Conservation (phyloP, 2,329 filamentous ascomycete genomes). For the Trichoderma sp. region DNA sequence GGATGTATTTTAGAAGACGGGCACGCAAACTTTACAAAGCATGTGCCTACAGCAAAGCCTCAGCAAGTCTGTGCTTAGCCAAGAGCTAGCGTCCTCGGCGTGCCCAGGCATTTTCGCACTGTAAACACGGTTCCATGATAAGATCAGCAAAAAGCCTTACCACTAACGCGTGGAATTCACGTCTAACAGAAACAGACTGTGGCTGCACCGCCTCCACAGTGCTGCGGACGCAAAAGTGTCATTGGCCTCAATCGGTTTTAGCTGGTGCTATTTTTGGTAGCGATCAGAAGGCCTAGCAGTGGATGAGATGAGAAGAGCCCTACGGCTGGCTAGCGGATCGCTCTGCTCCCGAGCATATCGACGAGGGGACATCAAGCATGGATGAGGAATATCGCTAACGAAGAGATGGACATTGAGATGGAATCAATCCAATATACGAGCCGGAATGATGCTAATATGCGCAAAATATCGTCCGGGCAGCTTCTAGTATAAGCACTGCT, state of each 20-base stretch:
- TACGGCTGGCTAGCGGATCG: conserved; percentile 18
- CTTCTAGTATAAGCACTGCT: background rate
- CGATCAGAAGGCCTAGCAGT: conserved; percentile 11
- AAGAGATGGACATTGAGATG: background rate
- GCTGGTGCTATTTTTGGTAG: conserved; percentile 27
- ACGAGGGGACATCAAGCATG: background rate
- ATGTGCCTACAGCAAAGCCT: background rate
- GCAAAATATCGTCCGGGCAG: conserved; percentile 5
- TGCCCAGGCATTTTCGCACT: background rate
- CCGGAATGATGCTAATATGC: background rate
- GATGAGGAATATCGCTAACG: conserved; percentile 18
- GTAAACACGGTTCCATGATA: background rate
- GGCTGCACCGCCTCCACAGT: conserved; percentile 29
- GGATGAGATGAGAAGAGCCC: conserved; percentile 24
- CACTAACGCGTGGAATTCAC: conserved; percentile 8
- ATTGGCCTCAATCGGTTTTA: background rate
- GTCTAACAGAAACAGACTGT: background rate
- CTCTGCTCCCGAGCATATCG: background rate
- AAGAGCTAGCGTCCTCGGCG: background rate
- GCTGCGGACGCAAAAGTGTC: background rate
- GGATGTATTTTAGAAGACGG: background rate
- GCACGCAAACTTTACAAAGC: background rate
- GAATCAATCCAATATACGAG: background rate
- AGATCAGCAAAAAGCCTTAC: conserved; percentile 24
- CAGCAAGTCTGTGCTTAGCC: background rate